A percentile compares a stretch with the other conserved stretches of the same genome.
Evolutionary conservation across 805 yeast genomes (phyloP).

Genomic region (Pichia nakasei): DNA sequence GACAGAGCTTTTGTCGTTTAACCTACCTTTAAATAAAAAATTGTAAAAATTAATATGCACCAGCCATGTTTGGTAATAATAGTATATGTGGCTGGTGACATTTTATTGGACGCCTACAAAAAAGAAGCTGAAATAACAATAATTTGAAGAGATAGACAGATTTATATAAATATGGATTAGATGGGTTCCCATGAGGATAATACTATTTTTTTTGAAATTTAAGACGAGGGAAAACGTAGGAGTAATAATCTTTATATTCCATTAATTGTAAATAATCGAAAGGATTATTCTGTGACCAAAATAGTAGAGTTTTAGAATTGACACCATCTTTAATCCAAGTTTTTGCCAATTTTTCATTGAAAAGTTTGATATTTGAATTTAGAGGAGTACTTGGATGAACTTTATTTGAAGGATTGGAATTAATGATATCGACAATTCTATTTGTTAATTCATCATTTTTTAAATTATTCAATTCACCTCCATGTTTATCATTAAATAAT

Average conservation of each 20-base stretch:
- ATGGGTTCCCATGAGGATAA: no score
- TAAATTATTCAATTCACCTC: background rate
- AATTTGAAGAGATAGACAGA: no score
- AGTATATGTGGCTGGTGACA: no score
- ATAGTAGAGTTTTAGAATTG: conserved; percentile 4
- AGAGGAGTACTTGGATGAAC: background rate
- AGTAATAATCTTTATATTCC: conserved; percentile 11
- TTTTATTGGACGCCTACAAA: no score
- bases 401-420: background rate
- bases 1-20: no score
- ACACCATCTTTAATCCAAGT: background rate
- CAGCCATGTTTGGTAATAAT: no score
- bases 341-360: background rate
- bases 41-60: no score
- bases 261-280: conserved; percentile 12
- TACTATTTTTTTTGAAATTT: background rate
- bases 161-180: no score
- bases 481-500: background rate
- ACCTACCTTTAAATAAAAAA: no score
- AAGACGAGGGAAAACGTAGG: conserved; percentile 10
- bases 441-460: conserved; percentile 6
- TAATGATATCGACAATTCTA: conserved; percentile 9
- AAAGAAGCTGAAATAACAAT: no score
- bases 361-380: background rate
- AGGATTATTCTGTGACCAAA: conserved; percentile 12